Evolutionary conservation across 176 grass and related monocot species (phyloP), one percentile per base, ranked within the genome.

Genomic region (Triticum urartu): DNA sequence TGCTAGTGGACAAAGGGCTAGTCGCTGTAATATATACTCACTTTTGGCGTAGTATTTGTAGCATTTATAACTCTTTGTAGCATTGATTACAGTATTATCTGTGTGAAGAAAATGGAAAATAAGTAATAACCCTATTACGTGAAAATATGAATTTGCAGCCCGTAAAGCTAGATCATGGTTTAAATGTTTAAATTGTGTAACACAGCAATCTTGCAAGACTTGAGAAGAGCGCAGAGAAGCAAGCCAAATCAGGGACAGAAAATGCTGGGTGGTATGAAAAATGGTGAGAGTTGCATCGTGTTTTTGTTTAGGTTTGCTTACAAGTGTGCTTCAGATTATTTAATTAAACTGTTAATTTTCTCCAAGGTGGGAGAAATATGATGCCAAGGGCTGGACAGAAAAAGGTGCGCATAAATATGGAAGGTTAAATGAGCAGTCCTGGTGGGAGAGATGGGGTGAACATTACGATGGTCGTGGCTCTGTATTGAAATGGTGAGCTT

Each of bases 401-500:
- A 99, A 99, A 94, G 92, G 94, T 80, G 97, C 97, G 56, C 92
- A 99, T 82, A 99, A 99, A 79, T 99, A 99, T 78, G 97, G 97
- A 86, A 94, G 87, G 56, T 72, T 99, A 52, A 94, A 99, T 33
- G 94, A 99, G 52, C 97, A 99, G 67, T 96, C 97, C 59, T 99
- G 97, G 97, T 95, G 94, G 94, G 97, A 99, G 88, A 94, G 90
- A 58, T 99, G 97, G 97, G 97, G 97, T 74, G 97, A 99, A 87
- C 88, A 94, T 81, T 99, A 96, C 85, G 94, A 96, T 67, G 97
- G 97, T 25, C 83, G 90, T 82, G 97, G 97, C 38, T 99, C 88
- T 79, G 94, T 99, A 73, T 83, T 94, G 84, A 99, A 99, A 94
- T 99, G 97, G 97, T 96, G 82, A 85, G 85, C 79, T 43, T 84